Evolutionary conservation across 306 rosid genomes (phyloP).

Genomic region (Lagenaria siceraria): DNA sequence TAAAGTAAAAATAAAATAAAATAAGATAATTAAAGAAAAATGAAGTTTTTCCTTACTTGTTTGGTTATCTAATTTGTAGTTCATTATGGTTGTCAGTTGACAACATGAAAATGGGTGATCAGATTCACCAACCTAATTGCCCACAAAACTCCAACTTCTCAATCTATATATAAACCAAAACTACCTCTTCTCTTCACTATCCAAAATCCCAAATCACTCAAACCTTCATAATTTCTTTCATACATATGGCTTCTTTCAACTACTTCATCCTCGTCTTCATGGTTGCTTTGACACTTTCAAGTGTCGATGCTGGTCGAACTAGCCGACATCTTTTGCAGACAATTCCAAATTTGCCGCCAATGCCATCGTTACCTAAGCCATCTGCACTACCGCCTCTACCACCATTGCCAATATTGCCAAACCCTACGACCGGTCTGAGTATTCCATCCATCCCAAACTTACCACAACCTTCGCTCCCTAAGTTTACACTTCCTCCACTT

Average conservation of each 20-base stretch:
- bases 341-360: not conserved
- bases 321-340: slow-evolving; percentile 10
- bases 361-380: slow-evolving; percentile 8
- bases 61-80: not conserved
- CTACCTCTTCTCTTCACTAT: not conserved
- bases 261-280: not conserved
- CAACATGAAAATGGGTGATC: not conserved
- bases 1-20: too few relatives aligned
- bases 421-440: not conserved
- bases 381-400: not conserved
- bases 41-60: too few relatives aligned
- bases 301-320: not conserved
- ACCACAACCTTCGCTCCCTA: slow-evolving; percentile 1
- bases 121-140: not conserved
- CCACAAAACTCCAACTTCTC: not conserved
- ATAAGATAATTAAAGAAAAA: too few relatives aligned
- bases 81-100: not conserved
- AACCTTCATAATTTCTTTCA: not conserved
- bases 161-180: not conserved
- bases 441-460: slow-evolving; percentile 3
- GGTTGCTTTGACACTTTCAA: not conserved
- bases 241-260: not conserved
- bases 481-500: slow-evolving; percentile 2
- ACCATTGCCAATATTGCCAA: not conserved
- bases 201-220: not conserved